Evolutionary conservation across 805 yeast genomes (phyloP), one percentile per base, ranked within the genome.

Genomic region (Metschnikowia amazonensis): DNA sequence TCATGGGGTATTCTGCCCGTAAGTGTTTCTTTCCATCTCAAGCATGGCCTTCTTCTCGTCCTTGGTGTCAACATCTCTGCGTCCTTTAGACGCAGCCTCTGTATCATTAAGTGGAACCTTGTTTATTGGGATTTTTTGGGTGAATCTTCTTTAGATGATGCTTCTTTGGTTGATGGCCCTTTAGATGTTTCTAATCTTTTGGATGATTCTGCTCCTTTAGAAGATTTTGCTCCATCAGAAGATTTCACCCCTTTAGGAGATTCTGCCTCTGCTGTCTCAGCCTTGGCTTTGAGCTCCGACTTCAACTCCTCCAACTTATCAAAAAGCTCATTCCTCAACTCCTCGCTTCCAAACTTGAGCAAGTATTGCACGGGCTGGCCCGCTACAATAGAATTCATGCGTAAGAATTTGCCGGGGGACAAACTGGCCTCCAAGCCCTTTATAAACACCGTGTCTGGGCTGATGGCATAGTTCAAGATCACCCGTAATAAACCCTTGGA

Each of bases 351-450:
- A 42, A 88, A 80, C 57, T 82, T 85, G 40, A 94, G 62, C 33
- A 97, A 89, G 61, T 83, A 90, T 62, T 94, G 98, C 2, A 82
- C 73, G 0, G 96, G 96, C 45, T 73, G 71, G 0, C 79, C 81
- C 37, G 78, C 81, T 47, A 84, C 82, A 8, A 86, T 67, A 20
- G 87, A 81, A 28, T 88, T 76, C 37, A 88, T 65, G 56, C 98
- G 76, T 24, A 90, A 71, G 61, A 85, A 92, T 63, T 89, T 90
- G 38, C 89, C 95, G 21, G 95, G 82, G 11, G 81, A 74, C 55
- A 89, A 65, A 8, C 97, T 90, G 32, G 95, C 85, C 48, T 88
- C 86, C 75, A 92, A 82, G 0, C 98, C 99, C 59, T 81, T 80
- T 47, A 77, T 68, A 1, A 89, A 67, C 49, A 82, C 80, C 17